These are phyloP conservation scores for Vinca minor DNA, from an alignment of 257 asterid genomes.

Conservation along the genomic window DNA sequence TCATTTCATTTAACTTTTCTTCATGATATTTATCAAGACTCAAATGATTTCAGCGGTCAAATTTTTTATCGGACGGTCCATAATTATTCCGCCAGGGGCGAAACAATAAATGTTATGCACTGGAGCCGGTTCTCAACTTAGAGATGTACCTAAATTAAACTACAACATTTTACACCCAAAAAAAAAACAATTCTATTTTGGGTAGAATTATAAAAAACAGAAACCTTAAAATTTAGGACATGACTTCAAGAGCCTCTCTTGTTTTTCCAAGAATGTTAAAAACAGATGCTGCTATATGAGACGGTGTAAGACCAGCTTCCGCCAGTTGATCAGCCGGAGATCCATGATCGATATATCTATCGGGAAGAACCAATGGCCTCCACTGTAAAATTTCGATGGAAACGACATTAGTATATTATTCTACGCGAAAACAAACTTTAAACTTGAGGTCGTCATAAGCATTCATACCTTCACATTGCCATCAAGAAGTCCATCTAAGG, in stretches of 20 bases:
- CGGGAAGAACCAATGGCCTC: constrained; percentile 98
- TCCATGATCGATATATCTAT: constrained; percentile 89
- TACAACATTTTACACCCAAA: constrained; percentile 6
- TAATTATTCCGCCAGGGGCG: too few relatives aligned
- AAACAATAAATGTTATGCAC: too few relatives aligned
- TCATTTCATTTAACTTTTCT: too few relatives aligned
- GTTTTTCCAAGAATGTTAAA: constrained; percentile 75
- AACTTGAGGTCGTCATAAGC: too few relatives aligned
- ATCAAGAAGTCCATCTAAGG: constrained; percentile 90
- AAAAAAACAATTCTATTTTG: constrained; percentile 12
- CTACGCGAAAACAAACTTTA: not conserved
- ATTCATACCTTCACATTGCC: constrained; percentile 65
- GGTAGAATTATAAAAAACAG: constrained; percentile 7
- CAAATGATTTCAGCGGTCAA: too few relatives aligned
- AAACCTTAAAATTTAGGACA: constrained; percentile 38
- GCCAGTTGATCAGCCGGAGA: constrained; percentile 62
- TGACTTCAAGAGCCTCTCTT: constrained; percentile 75
- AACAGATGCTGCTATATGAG: constrained; percentile 82
- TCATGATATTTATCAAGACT: too few relatives aligned
- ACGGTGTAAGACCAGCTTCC: constrained; percentile 72
- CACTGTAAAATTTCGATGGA: constrained; percentile 46
- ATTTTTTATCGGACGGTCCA: too few relatives aligned
- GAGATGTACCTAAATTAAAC: not conserved
- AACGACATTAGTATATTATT: not conserved
- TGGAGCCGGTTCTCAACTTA: too few relatives aligned